phyloP scores from a whole-genome alignment of 2,329 filamentous ascomycete species.

The Aspergillus quadrilineatus region DNA sequence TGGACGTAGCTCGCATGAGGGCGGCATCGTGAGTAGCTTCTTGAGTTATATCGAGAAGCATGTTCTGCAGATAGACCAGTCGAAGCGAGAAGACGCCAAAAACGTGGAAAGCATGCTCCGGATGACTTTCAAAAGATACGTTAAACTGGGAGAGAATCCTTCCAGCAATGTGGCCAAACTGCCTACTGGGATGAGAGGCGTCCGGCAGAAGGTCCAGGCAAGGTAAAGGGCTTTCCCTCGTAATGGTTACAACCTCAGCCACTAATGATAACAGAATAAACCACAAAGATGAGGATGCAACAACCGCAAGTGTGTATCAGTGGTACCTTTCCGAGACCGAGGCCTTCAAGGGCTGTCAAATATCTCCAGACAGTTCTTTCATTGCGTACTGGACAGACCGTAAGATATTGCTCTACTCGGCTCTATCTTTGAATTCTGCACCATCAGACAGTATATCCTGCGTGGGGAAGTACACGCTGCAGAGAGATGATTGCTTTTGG shows the following conservation, averaged over 20 bases:
- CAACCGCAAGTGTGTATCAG: not conserved
- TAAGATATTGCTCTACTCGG: not conserved
- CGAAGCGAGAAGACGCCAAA: not conserved
- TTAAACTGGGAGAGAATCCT: not conserved
- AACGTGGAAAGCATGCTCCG: not conserved
- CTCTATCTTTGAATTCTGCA: not conserved
- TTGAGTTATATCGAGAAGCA: not conserved
- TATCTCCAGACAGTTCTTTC: not conserved
- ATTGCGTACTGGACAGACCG: constrained; percentile 5
- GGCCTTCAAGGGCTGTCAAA: constrained; percentile 2
- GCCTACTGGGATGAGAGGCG: not conserved
- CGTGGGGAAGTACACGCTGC: not conserved
- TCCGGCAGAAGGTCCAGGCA: not conserved
- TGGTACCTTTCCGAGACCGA: constrained; percentile 1
- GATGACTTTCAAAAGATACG: not conserved
- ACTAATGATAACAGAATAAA: not conserved
- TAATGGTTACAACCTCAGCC: not conserved
- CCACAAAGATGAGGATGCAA: not conserved
- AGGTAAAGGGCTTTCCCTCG: not conserved
- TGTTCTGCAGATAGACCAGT: not conserved
- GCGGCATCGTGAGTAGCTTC: not conserved
- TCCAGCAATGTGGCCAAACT: not conserved
- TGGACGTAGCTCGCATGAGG: not conserved
- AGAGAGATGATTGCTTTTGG: not conserved
- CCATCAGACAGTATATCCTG: not conserved